Evolutionary conservation across 805 yeast genomes (phyloP).

Genomic region (Wickerhamomyces chaumierensis): DNA sequence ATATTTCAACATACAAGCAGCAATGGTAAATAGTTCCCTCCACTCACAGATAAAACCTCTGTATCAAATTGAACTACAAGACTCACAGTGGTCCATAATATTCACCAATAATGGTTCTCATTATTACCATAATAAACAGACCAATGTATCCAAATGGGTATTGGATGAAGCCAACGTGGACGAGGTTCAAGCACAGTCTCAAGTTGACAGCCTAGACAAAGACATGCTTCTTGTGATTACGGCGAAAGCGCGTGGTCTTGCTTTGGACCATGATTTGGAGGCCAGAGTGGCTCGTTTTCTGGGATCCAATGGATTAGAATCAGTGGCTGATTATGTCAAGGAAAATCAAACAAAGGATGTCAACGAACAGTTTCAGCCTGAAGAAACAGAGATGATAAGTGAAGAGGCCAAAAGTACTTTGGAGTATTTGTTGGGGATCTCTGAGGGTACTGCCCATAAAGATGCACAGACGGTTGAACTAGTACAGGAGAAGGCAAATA

Average conservation of each 20-base stretch:
- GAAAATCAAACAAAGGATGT: neutral
- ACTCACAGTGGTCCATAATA: constrained; percentile 28
- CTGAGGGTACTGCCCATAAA: too few species aligned
- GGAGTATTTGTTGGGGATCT: neutral
- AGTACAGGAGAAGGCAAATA: neutral
- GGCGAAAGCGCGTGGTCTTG: constrained; percentile 28
- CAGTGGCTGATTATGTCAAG: too few species aligned
- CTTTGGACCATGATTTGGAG: constrained; percentile 7
- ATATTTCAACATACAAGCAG: too few species aligned
- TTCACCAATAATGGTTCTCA: constrained; percentile 30
- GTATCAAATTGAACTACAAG: constrained; percentile 4
- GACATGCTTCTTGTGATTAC: constrained; percentile 20
- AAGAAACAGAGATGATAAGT: neutral
- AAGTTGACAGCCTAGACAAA: constrained; percentile 19
- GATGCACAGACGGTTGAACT: neutral
- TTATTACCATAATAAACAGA: constrained; percentile 25
- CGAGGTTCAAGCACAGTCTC: constrained; percentile 10
- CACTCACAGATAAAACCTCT: too few species aligned
- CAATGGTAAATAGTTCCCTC: neutral
- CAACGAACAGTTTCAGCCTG: too few species aligned
- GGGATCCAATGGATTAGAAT: neutral
- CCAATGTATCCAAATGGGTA: constrained; percentile 24
- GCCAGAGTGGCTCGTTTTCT: neutral
- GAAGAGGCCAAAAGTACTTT: too few species aligned
- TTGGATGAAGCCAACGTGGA: constrained; percentile 21